Evolutionary conservation across 2,329 filamentous ascomycete genomes (phyloP), one percentile per base, ranked within the genome.

Genomic region (Penicillium psychrosexuale): DNA sequence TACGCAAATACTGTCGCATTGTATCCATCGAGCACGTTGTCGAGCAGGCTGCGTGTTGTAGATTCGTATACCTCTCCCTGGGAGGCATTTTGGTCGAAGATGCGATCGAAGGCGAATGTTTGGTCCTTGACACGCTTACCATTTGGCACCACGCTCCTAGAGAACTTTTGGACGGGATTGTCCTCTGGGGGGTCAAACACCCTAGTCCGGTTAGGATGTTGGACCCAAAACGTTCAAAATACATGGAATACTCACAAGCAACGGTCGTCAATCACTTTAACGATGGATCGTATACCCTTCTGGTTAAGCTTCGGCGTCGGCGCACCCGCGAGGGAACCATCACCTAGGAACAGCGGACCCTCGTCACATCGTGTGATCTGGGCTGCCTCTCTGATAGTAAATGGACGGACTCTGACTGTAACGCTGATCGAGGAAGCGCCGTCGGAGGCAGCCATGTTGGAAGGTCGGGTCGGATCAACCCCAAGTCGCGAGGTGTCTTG

Each of bases 1-100:
- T 99, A 99, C 47, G 94, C 94, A 72, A 99, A 99, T 5, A 99
- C 94, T 0, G 94, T 99, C 45, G 94, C 94, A 79, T 99, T 99
- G 80, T 97, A 99, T 62, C 94, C 94, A 64, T 99, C 92, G 55
- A 99, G 81, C 15, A 99, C 92, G 70, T 88, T 97, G 72, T 97
- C 93, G 58, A 99, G 83, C n/a, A 99, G 83, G 53, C 79, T 84
- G 72, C 88, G 89, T 1, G 93, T 96, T 0, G 94, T 97, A 13
- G 90, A 83, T 73, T 97, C 94, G 79, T 97, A 99, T 1, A 99
- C 90, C 69, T 99, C 94, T 55, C 84, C 87, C 69, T 99, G 94
- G 7, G 87, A 87, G 17, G 90, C 90, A 70, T 93, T 96, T 56
- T 97, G 92, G 80, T 99, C 94, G 74, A 99, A 97, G 60, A 99